phyloP scores from a whole-genome alignment of 163 green algal species.

The Volvox carteri region DNA sequence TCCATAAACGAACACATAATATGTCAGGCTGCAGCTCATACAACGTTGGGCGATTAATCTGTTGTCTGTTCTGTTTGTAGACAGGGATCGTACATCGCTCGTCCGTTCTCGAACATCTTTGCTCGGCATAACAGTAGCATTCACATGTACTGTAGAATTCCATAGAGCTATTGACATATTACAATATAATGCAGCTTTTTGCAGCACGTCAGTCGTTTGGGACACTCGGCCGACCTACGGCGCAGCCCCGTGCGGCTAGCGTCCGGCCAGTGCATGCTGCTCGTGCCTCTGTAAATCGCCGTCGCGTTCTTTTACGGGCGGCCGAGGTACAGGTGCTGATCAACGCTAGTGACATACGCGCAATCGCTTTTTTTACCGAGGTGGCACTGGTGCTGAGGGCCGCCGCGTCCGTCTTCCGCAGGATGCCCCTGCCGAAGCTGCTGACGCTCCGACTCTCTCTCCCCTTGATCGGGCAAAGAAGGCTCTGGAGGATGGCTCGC shows the following conservation, averaged over 20 bases:
- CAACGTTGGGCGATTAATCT: too few species aligned
- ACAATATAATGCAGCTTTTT: slow-evolving; percentile 33
- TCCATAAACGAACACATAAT: too few species aligned
- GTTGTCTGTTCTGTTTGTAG: too few species aligned
- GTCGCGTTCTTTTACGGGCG: slow-evolving; percentile 19
- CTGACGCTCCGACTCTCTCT: background rate
- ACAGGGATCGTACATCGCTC: slow-evolving; percentile 5
- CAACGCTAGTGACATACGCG: background rate
- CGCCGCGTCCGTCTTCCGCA: background rate
- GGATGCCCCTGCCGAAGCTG: slow-evolving; percentile 13
- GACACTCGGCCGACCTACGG: background rate
- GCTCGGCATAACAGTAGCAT: too few species aligned
- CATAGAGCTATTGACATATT: too few species aligned
- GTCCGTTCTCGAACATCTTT: slow-evolving; percentile 19
- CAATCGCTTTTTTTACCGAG: background rate
- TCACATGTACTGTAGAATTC: too few species aligned
- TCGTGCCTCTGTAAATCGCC: slow-evolving; percentile 9
- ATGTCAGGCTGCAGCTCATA: too few species aligned
- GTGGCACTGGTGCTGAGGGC: background rate
- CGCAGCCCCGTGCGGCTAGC: background rate
- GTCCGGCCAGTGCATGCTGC: background rate
- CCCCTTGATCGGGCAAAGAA: slow-evolving; percentile 47
- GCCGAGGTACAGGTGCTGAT: slow-evolving; percentile 52
- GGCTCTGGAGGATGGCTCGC: slow-evolving; percentile 31
- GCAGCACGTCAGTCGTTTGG: slow-evolving; percentile 8